phyloP scores from a whole-genome alignment of 139 green algal species.

The Tetradesmus lagerheimii region DNA sequence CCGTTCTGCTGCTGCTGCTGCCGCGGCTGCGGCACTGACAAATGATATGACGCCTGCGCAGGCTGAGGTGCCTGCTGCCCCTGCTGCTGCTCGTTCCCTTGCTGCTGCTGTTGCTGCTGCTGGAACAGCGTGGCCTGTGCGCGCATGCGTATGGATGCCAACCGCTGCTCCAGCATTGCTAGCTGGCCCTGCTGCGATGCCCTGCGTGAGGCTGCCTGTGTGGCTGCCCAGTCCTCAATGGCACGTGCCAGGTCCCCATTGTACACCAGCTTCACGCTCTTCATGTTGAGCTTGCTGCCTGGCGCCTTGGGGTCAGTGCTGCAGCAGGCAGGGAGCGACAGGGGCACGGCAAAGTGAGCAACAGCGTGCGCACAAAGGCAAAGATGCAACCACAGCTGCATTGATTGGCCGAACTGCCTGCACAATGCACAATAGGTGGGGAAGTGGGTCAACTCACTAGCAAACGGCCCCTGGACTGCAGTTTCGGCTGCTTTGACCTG shows the following conservation, averaged over 20 bases:
- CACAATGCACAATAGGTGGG: too few species aligned
- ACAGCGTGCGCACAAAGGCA: background rate
- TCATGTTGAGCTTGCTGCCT: conserved; percentile 17
- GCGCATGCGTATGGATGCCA: background rate
- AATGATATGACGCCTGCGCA: too few species aligned
- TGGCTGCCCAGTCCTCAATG: conserved; percentile 40
- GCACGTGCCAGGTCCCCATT: conserved; percentile 33
- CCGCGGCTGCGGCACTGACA: background rate
- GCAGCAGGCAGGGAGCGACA: background rate
- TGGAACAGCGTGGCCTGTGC: conserved; percentile 24
- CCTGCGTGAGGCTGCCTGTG: background rate
- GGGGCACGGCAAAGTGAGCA: background rate
- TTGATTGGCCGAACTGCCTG: too few species aligned
- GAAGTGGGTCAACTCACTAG: too few species aligned
- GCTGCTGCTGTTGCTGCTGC: conserved; percentile 19
- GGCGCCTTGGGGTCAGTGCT: conserved; percentile 38
- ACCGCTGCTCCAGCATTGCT: background rate
- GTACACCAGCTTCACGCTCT: conserved; percentile 40
- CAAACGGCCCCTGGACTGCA: background rate
- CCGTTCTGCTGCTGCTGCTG: background rate
- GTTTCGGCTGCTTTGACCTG: background rate
- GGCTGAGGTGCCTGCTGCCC: too few species aligned
- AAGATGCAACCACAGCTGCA: background rate
- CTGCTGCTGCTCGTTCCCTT: background rate
- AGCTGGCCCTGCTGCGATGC: conserved; percentile 4